phyloP scores from a whole-genome alignment of 1,139 yeast genomes.

The Debaryomycetaceae sp. region DNA sequence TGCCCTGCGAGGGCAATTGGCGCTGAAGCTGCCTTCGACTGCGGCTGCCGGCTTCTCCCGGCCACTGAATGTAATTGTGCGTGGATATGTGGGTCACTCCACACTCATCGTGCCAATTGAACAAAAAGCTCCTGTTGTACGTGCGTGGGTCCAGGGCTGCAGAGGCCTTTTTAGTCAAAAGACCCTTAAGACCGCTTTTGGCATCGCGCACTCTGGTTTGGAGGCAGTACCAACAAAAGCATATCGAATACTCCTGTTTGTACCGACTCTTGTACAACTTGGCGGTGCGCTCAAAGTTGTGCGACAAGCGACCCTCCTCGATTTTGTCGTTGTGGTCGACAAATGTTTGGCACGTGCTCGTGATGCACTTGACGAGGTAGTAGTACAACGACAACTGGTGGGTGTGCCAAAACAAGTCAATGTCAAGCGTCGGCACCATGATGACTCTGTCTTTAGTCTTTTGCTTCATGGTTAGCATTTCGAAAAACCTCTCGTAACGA shows the following conservation, averaged over 20 bases:
- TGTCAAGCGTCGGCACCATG: constrained; percentile 24
- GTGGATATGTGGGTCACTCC: constrained; percentile 8
- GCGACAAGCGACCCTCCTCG: constrained; percentile 11
- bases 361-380: constrained; percentile 13
- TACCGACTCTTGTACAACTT: constrained; percentile 8
- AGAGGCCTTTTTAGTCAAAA: background rate
- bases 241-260: constrained; percentile 13
- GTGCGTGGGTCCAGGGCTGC: background rate
- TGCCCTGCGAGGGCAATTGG: background rate
- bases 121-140: constrained; percentile 1
- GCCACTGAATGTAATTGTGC: constrained; percentile 5
- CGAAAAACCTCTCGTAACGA: constrained; percentile 25
- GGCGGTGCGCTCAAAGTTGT: constrained; percentile 13
- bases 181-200: constrained; percentile 1
- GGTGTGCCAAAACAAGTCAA: constrained; percentile 29
- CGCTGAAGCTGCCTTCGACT: background rate
- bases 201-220: background rate
- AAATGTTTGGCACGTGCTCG: constrained; percentile 9
- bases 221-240: constrained; percentile 15
- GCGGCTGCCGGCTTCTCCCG: background rate
- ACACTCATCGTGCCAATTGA: constrained; percentile 4
- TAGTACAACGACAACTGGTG: constrained; percentile 20
- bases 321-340: constrained; percentile 15
- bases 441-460: constrained; percentile 16
- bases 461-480: constrained; percentile 13